Conservation (phyloP, 768 basidiomycete genomes). For the Xerocomus potaroensis region DNA sequence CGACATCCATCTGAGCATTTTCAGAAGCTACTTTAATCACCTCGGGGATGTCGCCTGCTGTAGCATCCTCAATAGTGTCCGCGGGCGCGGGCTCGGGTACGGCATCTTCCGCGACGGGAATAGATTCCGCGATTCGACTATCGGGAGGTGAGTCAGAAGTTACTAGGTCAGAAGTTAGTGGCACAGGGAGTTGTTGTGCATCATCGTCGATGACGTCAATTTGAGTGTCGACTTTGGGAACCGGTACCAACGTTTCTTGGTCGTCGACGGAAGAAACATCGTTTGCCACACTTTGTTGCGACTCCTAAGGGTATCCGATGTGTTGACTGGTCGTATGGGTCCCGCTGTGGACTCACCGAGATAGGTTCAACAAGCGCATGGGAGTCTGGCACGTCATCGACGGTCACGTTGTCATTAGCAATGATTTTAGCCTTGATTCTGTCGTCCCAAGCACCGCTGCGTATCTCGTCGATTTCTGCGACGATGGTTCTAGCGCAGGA, state of each 20-base stretch:
- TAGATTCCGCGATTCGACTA: not conserved
- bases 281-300: slow-evolving; percentile 1
- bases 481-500: slow-evolving; percentile 48
- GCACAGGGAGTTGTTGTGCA: not conserved
- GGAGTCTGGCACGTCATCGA: not conserved
- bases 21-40: not conserved
- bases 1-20: slow-evolving; percentile 9
- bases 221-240: slow-evolving; percentile 5
- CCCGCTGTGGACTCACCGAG: slow-evolving; percentile 9
- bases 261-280: slow-evolving; percentile 6
- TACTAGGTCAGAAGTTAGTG: not conserved
- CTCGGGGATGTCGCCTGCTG: slow-evolving; percentile 6
- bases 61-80: slow-evolving; percentile 10
- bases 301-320: slow-evolving; percentile 10
- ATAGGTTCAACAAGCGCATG: not conserved
- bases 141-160: slow-evolving; percentile 5
- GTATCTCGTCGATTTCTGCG: slow-evolving; percentile 74
- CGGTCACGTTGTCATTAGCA: slow-evolving; percentile 5
- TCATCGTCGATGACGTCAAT: not conserved
- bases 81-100: slow-evolving; percentile 1
- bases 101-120: slow-evolving; percentile 8
- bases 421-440: slow-evolving; percentile 38
- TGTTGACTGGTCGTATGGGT: not conserved
- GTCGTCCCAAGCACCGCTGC: slow-evolving; percentile 60
- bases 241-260: not conserved